Evolutionary conservation across 208 protist genomes (phyloP), one percentile per base, ranked within the genome.

Genomic region (Trypanosoma platydactyli): DNA sequence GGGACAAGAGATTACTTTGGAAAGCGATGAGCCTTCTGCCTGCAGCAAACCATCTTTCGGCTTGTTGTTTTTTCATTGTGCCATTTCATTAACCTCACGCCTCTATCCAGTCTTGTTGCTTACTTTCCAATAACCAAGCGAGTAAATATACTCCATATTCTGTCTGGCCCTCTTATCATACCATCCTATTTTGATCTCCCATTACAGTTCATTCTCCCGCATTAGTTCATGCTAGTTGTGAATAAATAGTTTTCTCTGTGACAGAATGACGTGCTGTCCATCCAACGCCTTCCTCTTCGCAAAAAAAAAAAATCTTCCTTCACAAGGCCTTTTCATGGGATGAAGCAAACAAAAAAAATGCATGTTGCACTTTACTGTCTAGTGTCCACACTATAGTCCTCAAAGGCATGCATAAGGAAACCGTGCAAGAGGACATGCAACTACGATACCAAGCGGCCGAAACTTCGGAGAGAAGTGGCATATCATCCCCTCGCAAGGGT

Each of bases 351-450:
- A 9, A 29, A 11, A 12, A 13, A 5, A 45, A 53, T 3, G 29
- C 16, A 59, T 59, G 52, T 68, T 68, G 68, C n/a, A 55, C 7
- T 54, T 63, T 73, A 56, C 38, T 61, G 29, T 68, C 40, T 63
- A 63, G 51, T 40, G n/a, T 60, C 60, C 68, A 73, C 42, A 66
- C 45, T 67, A 73, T 73, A 33, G 60, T 73, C 68, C 68, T 73
- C 60, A 73, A 62, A 62, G 68, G 68, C 42, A 67, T 49, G 29
- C 52, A 59, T 38, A 20, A 55, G 7, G 16, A 18, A 1, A 11
- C 22, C 0, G 44, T 27, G 24, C 67, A 33, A 3, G 51, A 18
- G 0, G 60, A 3, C 0, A 52, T 15, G 18, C 22, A 38, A 44
- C 58, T 22, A 16, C 33, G 38, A 18, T 57, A 25, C 25, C 44